A percentile compares a stretch with the other conserved stretches of the same genome.
Conservation (phyloP, 768 basidiomycete species). For the Tubosaeta sp. region DNA sequence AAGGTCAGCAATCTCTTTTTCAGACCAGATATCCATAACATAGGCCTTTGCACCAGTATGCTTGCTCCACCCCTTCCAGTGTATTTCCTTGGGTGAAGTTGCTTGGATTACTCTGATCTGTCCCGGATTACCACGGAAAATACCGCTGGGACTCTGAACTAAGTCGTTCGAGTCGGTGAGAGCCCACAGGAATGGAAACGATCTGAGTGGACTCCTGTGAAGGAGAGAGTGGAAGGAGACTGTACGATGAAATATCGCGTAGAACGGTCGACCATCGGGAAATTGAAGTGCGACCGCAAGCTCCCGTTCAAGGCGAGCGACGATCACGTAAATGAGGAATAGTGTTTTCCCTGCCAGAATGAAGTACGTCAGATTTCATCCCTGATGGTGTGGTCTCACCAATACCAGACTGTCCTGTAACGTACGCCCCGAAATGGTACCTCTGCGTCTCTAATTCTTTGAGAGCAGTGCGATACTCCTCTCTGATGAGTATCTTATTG, state of each 20-base stretch:
- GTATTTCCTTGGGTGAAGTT: neutral
- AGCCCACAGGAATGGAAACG: neutral
- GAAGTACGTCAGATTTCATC: neutral
- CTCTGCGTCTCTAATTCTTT: neutral
- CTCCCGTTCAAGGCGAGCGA: neutral
- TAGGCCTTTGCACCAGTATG: neutral
- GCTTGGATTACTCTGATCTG: neutral
- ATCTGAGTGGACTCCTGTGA: neutral
- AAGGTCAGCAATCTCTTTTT: neutral
- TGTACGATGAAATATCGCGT: neutral
- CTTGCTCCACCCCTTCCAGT: conserved; percentile 2
- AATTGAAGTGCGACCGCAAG: neutral
- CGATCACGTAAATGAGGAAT: neutral
- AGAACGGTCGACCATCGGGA: neutral
- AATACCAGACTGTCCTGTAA: neutral
- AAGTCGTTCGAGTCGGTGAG: neutral
- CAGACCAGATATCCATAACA: conserved; percentile 2
- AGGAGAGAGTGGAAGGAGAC: neutral
- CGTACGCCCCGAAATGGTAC: too few relatives aligned
- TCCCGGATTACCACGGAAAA: neutral
- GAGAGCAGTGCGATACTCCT: too few relatives aligned
- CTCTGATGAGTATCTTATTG: too few relatives aligned
- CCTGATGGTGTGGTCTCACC: neutral
- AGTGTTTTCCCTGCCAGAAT: neutral
- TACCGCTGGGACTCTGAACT: fast-evolving